phyloP scores from a whole-genome alignment of 805 yeast genomes.

The Zygotorulaspora florentina region DNA sequence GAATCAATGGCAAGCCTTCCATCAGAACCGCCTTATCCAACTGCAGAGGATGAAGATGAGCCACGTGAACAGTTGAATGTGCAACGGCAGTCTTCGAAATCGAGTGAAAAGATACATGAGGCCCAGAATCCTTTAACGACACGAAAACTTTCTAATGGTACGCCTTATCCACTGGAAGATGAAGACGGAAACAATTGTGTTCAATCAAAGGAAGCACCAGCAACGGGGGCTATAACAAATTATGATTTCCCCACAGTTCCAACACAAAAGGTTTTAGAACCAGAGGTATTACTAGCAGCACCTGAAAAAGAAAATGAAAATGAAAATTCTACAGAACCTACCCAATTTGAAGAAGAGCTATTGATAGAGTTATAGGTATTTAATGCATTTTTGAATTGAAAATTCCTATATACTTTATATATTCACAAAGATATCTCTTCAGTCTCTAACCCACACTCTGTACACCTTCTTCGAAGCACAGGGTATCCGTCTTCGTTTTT shows the following conservation, averaged over 20 bases:
- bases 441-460: constrained; percentile 76
- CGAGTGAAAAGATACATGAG: not conserved
- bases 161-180: constrained; percentile 24
- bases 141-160: constrained; percentile 7
- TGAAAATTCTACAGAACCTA: constrained; percentile 6
- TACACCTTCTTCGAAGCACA: constrained; percentile 57
- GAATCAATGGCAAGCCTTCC: constrained; percentile 9
- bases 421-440: constrained; percentile 61
- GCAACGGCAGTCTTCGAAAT: not conserved
- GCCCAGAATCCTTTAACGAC: not conserved
- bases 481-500: constrained; percentile 39
- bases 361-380: constrained; percentile 29
- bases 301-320: constrained; percentile 7
- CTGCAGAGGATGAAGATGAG: constrained; percentile 16
- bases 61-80: not conserved
- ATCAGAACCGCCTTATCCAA: constrained; percentile 31
- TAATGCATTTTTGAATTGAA: too few relatives aligned
- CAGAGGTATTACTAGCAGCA: constrained; percentile 1
- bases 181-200: constrained; percentile 3
- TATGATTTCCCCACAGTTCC: constrained; percentile 43
- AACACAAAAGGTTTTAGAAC: constrained; percentile 21
- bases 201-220: not conserved
- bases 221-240: constrained; percentile 23
- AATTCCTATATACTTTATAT: not conserved
- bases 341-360: constrained; percentile 23